Percentiles rank a stretch among this genome's conserved stretches.
Evolutionary conservation across 148 eudicot genomes (phyloP).

Genomic region (Rhododendron vialii): DNA sequence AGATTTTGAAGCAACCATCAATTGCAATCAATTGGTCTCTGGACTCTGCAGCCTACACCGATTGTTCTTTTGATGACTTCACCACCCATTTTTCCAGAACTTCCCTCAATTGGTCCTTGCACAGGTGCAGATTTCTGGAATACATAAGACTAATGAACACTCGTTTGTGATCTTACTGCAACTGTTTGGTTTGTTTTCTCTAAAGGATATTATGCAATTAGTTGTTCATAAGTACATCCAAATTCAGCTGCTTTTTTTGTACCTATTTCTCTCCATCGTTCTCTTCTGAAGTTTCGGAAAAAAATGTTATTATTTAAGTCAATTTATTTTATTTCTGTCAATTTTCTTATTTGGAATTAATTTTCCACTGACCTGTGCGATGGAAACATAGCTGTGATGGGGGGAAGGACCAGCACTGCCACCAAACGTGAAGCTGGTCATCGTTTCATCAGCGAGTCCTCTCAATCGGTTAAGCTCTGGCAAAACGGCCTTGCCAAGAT

Average conservation of each 20-base stretch:
- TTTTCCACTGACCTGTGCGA: constrained; percentile 29
- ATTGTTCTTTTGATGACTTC: background rate
- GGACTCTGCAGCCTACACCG: background rate
- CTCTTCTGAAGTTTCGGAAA: background rate
- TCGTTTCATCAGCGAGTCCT: constrained; percentile 47
- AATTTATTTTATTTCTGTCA: background rate
- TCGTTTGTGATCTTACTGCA: background rate
- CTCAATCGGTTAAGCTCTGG: constrained; percentile 53
- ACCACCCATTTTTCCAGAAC: background rate
- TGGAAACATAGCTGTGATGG: constrained; percentile 22
- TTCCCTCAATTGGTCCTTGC: background rate
- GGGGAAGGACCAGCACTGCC: constrained; percentile 20
- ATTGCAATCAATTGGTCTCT: background rate
- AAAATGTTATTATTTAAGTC: background rate
- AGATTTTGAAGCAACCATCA: background rate
- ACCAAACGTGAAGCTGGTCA: constrained; percentile 29
- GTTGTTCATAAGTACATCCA: background rate
- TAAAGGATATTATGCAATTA: background rate
- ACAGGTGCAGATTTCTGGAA: background rate
- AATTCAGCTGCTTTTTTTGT: background rate
- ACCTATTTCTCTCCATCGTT: background rate
- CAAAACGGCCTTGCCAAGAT: constrained; percentile 56
- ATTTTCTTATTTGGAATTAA: background rate
- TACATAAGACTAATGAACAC: background rate
- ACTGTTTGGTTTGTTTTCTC: background rate